Base-by-base conservation (phyloP, 139 green algal genomes). In the Pedinophyceae sp. region DNA sequence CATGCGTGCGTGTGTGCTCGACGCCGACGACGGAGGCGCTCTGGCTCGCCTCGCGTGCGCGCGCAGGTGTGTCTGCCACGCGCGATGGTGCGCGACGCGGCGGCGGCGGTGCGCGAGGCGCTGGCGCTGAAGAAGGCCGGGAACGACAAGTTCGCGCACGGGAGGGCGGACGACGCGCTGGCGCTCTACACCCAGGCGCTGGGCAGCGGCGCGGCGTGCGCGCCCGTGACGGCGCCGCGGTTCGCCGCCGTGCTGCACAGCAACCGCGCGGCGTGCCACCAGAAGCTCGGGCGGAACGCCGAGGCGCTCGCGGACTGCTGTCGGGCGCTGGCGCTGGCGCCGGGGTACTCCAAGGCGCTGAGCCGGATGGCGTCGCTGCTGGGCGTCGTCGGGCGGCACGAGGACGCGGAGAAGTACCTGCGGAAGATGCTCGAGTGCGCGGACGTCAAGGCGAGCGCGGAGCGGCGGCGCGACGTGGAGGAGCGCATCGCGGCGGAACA, bases 261-360 rank as follows among this genome's bases (percentile, higher is more conserved):
- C 68, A 93, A 89, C 75, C 62, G 83, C 3, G 83, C 81, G 0
- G 83, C 83, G 2, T 81, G 75, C n/a, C 47, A 78, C 46, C 69
- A 82, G 60, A 58, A 47, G 15, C 27, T 73, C 22, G 40, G 58
- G 0, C 34, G 51, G 20, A 34, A 66, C 1, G 55, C 59, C 17
- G 71, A 83, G 22, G 81, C 81, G 13, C 61, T 90, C 5, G 81
- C 81, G 22, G 83, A 93, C 72, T 86, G 79, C 58, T 65, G 73
- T 23, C 64, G 79, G 0, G 70, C 83, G n/a, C 53, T 48, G 1
- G 77, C 81, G 2, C 66, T 93, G 60, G 58, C 79, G 47, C 75
- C 77, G 0, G 13, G 17, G 2, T 93, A 83, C 56, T 54, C 60
- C 45, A 80, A 76, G 55, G 78, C 2, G 47, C 2, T 50, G n/a